Conservation (phyloP, 768 basidiomycete genomes). For the Suillus bovinus region DNA sequence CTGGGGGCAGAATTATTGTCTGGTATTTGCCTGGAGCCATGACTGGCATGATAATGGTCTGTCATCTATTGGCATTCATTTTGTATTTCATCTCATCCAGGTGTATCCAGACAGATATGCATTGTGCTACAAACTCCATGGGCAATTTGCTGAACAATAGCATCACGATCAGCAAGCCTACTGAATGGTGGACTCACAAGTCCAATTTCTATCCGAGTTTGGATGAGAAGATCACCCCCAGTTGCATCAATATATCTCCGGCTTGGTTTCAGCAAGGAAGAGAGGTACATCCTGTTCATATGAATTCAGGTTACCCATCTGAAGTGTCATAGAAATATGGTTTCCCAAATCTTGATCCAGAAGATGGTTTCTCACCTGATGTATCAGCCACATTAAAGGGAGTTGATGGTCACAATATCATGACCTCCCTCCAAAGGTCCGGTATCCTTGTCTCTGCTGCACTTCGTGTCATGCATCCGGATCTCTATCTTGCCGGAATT, state of each 20-base stretch:
- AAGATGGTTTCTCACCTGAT: background rate
- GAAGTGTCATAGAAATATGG: background rate
- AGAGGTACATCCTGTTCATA: background rate
- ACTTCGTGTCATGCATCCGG: background rate
- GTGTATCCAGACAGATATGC: no score
- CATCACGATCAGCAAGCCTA: background rate
- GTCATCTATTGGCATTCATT: background rate
- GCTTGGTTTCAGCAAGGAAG: background rate
- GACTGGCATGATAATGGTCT: background rate
- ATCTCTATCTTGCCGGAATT: background rate
- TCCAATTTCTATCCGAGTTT: background rate
- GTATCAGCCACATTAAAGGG: background rate
- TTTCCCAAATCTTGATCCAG: no score
- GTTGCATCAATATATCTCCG: background rate
- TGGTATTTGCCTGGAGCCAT: background rate
- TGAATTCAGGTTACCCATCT: background rate
- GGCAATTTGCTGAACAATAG: background rate
- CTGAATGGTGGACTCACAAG: background rate
- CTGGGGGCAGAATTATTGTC: background rate
- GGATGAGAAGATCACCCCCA: background rate
- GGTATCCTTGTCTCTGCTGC: background rate
- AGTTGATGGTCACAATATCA: background rate
- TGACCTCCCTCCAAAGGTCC: background rate
- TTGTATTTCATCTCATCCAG: background rate
- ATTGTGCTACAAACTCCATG: no score